Percentiles rank a stretch among this genome's conserved stretches.
Conservation (phyloP, 805 yeast genomes). For the Saccharomycopsis babjevae region DNA sequence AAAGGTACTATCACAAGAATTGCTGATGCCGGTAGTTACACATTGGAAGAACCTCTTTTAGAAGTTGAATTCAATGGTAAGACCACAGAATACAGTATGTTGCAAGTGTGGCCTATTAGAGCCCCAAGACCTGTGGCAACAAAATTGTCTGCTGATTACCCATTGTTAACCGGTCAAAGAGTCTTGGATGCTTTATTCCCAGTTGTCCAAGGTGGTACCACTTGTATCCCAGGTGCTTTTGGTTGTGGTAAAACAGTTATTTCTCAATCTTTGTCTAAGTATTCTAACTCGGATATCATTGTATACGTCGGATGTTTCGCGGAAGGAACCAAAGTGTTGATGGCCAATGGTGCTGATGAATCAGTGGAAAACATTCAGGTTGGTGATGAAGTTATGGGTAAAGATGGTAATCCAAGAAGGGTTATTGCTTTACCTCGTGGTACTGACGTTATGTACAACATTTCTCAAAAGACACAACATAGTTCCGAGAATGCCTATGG, state of each 20-base stretch:
- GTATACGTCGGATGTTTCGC: slow-evolving; percentile 73
- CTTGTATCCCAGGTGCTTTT: slow-evolving; percentile 99
- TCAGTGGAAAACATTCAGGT: slow-evolving; percentile 28
- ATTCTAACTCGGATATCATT: slow-evolving; percentile 93
- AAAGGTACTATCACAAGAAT: slow-evolving; percentile 91
- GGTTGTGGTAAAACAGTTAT: slow-evolving; percentile 99
- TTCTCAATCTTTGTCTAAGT: slow-evolving; percentile 94
- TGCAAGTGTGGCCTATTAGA: slow-evolving; percentile 99
- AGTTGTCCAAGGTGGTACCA: slow-evolving; percentile 99
- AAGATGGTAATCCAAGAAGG: slow-evolving; percentile 32
- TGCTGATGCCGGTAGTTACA: slow-evolving; percentile 85
- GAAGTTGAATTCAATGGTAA: slow-evolving; percentile 94
- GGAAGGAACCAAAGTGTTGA: slow-evolving; percentile 33
- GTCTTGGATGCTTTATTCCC: slow-evolving; percentile 97
- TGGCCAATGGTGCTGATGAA: slow-evolving; percentile 33
- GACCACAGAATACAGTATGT: slow-evolving; percentile 75
- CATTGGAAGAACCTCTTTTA: slow-evolving; percentile 77
- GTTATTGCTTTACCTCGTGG: slow-evolving; percentile 36
- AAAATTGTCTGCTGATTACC: slow-evolving; percentile 86
- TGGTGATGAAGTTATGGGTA: slow-evolving; percentile 34
- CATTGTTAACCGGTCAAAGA: slow-evolving; percentile 96
- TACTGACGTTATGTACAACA: slow-evolving; percentile 32
- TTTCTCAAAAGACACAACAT: slow-evolving; percentile 26
- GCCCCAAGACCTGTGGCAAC: slow-evolving; percentile 98
- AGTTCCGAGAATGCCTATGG: slow-evolving; percentile 14